phyloP scores from a whole-genome alignment of 2,329 filamentous ascomycete genomes.

The Aspergillus alliaceus region DNA sequence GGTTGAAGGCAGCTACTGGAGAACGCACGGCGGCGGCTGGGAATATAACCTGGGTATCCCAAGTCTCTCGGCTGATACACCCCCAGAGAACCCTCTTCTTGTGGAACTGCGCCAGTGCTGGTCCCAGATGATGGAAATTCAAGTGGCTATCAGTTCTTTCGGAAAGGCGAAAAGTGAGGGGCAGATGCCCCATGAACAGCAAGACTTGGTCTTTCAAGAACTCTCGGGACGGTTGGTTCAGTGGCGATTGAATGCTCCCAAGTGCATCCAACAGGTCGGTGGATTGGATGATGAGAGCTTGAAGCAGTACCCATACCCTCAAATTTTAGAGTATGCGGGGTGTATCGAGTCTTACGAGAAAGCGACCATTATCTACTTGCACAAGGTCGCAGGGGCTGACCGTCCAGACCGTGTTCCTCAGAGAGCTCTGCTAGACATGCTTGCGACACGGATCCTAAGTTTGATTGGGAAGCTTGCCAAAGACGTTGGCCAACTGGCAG shows the following conservation, averaged over 20 bases:
- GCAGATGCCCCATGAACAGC: slow-evolving; percentile 28
- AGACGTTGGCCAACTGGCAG: slow-evolving; percentile 34
- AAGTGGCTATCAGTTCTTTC: slow-evolving; percentile 32
- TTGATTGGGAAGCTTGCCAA: slow-evolving; percentile 32
- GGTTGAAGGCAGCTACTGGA: slow-evolving; percentile 41
- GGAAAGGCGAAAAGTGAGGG: slow-evolving; percentile 32
- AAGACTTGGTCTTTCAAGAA: slow-evolving; percentile 31
- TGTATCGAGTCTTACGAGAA: slow-evolving; percentile 40
- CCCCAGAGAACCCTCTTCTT: slow-evolving; percentile 23
- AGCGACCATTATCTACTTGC: slow-evolving; percentile 35
- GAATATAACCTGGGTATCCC: slow-evolving; percentile 38
- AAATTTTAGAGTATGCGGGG: slow-evolving; percentile 35
- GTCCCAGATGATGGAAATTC: slow-evolving; percentile 37
- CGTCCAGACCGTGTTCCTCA: slow-evolving; percentile 28
- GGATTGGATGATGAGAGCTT: slow-evolving; percentile 31
- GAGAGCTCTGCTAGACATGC: slow-evolving; percentile 26
- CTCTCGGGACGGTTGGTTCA: slow-evolving; percentile 27
- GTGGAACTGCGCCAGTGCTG: slow-evolving; percentile 31
- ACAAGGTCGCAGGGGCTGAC: slow-evolving; percentile 32
- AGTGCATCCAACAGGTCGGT: slow-evolving; percentile 26
- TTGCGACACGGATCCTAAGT: slow-evolving; percentile 30
- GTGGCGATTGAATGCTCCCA: slow-evolving; percentile 31
- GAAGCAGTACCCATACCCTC: slow-evolving; percentile 26
- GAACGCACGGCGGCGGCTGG: slow-evolving; percentile 38
- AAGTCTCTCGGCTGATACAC: slow-evolving; percentile 24